Evolutionary conservation across 2,329 filamentous ascomycete genomes (phyloP), one percentile per base, ranked within the genome.

Genomic region (Colletotrichum eleusines): DNA sequence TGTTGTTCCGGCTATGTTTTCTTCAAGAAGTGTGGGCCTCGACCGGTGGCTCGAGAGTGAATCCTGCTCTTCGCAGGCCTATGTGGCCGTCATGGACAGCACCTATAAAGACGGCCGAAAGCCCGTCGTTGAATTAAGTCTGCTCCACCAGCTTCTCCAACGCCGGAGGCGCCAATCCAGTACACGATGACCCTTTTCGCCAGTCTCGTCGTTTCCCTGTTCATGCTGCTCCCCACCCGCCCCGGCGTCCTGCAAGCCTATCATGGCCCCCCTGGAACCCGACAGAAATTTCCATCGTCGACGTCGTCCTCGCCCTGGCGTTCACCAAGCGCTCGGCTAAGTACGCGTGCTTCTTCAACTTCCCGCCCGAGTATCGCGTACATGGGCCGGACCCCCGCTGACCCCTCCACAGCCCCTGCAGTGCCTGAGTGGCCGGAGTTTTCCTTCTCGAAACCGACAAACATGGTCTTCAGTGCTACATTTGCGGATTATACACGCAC

Each of bases 391-490:
- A n/a, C n/a, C n/a, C n/a, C n/a, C n/a, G n/a, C n/a, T n/a, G n/a
- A n/a, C n/a, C n/a, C n/a, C n/a, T n/a, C n/a, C n/a, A n/a, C n/a
- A n/a, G n/a, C n/a, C n/a, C n/a, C n/a, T n/a, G n/a, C n/a, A n/a
- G n/a, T n/a, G n/a, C n/a, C n/a, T n/a, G n/a, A 33, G 18, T 75
- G 74, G 73, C 67, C 73, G 1, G 42, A 54, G 9, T 75, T 74
- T 63, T 68, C 46, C 26, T 28, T 70, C 59, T 42, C 64, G n/a
- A 61, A 67, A 12, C 72, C 74, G 18, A 59, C 42, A 23, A 75
- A 73, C 57, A 71, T 75, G 65, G 65, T 73, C 5, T 67, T 72
- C 57, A 74, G 73, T 63, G 70, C 72, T 35, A 73, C 73, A 8
- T 63, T 54, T 48, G 55, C 61, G 26, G 71, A 72, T 26, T 64